phyloP scores from a whole-genome alignment of 305 asterid genomes.

The Fraxinus latifolia region DNA sequence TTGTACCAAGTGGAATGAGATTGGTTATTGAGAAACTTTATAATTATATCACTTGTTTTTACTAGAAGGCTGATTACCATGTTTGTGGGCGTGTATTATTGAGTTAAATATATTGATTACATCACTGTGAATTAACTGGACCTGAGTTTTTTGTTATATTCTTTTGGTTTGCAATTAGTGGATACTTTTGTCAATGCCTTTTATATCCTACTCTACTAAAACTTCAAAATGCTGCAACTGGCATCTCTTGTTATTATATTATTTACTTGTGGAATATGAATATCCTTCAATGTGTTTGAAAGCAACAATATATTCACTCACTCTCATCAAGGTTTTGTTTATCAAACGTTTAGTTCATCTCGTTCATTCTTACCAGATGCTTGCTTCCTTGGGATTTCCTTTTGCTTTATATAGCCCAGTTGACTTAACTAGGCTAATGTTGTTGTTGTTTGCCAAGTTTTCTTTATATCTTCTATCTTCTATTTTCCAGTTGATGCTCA shows the following conservation, averaged over 20 bases:
- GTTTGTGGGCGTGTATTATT: background rate
- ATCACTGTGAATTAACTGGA: background rate
- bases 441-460: background rate
- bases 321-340: background rate
- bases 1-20: background rate
- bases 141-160: background rate
- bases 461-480: background rate
- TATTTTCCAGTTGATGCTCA: background rate
- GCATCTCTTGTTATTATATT: background rate
- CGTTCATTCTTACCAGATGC: background rate
- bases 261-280: background rate
- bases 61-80: background rate
- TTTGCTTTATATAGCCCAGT: background rate
- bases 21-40: background rate
- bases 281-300: background rate
- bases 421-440: background rate
- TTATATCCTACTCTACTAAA: background rate
- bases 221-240: background rate
- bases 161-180: background rate
- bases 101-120: background rate
- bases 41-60: background rate
- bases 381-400: background rate
- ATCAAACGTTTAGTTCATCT: background rate
- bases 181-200: background rate
- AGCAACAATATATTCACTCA: background rate